A percentile compares a stretch with the other conserved stretches of the same genome.
Conservation (phyloP, 2,329 filamentous ascomycete genomes). For the Cryphonectria radicalis region DNA sequence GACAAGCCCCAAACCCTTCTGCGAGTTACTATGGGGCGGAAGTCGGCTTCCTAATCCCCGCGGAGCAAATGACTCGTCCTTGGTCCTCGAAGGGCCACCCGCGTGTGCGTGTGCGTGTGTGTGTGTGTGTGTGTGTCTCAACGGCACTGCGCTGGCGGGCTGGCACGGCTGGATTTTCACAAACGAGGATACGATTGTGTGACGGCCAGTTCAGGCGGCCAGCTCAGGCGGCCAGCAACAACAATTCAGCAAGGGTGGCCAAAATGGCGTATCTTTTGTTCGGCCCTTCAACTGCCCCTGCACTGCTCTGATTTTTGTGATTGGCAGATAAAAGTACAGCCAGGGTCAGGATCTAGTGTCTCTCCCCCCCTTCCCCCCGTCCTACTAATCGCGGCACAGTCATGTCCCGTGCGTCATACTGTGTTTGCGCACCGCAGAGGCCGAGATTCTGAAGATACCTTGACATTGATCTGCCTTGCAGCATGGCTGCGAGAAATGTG, state of each 20-base stretch:
- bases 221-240: slow-evolving; percentile 12
- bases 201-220: slow-evolving; percentile 15
- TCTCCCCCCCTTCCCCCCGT: background rate
- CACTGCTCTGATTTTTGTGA: slow-evolving; percentile 26
- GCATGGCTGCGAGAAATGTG: slow-evolving; percentile 16
- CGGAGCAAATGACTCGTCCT: slow-evolving; percentile 20
- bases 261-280: slow-evolving; percentile 1
- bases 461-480: background rate
- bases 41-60: slow-evolving; percentile 8
- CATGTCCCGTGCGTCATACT: slow-evolving; percentile 14
- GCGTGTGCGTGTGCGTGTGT: too few species aligned
- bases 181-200: slow-evolving; percentile 15
- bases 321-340: slow-evolving; percentile 25
- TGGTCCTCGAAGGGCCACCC: background rate
- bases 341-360: slow-evolving; percentile 18
- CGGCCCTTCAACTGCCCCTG: slow-evolving; percentile 9
- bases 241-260: slow-evolving; percentile 7
- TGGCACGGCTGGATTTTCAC: background rate
- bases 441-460: slow-evolving; percentile 17
- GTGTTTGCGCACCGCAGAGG: slow-evolving; percentile 24
- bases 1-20: background rate
- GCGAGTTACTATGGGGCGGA: slow-evolving; percentile 7
- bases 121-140: slow-evolving; percentile 2
- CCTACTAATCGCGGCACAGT: slow-evolving; percentile 22
- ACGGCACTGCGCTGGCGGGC: slow-evolving; percentile 1